Evolutionary conservation across 352 stramenopile genomes (phyloP).

Genomic region (Blastocystis sp.): DNA sequence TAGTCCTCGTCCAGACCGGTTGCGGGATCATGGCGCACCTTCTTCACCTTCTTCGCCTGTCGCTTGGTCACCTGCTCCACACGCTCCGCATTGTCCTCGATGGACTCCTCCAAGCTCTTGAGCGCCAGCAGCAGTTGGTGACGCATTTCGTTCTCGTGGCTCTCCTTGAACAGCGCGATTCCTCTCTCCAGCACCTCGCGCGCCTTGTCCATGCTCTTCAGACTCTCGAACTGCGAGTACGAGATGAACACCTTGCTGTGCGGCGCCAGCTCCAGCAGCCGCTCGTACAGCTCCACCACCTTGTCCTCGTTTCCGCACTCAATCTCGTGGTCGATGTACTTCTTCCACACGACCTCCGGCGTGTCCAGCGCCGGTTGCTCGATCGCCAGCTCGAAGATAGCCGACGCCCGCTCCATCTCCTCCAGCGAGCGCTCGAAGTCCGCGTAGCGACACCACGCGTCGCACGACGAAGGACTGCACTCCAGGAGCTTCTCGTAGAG

Average conservation of each 20-base stretch:
- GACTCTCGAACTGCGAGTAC: constrained; percentile 76
- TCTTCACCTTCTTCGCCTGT: constrained; percentile 86
- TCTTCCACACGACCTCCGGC: constrained; percentile 95
- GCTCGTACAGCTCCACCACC: constrained; percentile 81
- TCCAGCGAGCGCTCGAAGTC: constrained; percentile 85
- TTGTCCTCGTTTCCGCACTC: constrained; percentile 66
- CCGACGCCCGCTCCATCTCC: constrained; percentile 79
- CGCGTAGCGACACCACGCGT: constrained; percentile 71
- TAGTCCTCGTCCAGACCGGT: constrained; percentile 86
- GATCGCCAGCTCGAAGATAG: constrained; percentile 89
- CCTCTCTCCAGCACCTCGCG: constrained; percentile 38
- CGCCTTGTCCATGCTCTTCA: constrained; percentile 59
- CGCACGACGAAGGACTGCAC: constrained; percentile 62
- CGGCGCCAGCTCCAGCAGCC: constrained; percentile 84
- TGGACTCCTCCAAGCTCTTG: constrained; percentile 62
- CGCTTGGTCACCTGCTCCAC: constrained; percentile 80
- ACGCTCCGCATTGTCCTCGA: constrained; percentile 78
- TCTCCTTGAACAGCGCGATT: constrained; percentile 66
- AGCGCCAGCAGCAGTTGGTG: constrained; percentile 23
- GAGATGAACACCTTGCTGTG: constrained; percentile 91
- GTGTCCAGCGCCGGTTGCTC: constrained; percentile 86
- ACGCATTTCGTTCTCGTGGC: constrained; percentile 63
- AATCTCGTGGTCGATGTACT: constrained; percentile 97
- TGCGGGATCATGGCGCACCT: constrained; percentile 81
- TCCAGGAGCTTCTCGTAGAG: constrained; percentile 75